Base-by-base conservation (phyloP, 2,329 filamentous ascomycete species). In the Neofusicoccum sp. region DNA sequence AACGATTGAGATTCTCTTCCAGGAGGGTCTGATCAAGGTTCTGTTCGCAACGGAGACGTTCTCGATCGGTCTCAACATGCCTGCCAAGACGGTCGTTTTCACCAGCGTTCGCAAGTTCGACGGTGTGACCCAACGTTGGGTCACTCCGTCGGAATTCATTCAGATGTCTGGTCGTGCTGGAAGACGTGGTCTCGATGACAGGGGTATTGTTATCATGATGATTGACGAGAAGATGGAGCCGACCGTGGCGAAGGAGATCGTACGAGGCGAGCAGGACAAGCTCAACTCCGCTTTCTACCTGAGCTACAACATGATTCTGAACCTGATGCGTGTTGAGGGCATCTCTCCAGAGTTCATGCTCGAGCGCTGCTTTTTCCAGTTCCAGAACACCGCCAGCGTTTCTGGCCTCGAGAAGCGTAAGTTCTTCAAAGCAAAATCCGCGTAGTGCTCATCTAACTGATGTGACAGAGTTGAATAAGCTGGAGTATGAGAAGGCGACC, bases 161-260 rank as follows among this genome's bases (percentile, higher is more conserved):
- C 95, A 99, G 75, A 99, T 99, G 95, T 97, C 95, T 61, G 95
- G 95, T 66, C 91, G 95, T 78, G 95, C 95, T 64, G 95, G 95
- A 74, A 91, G 95, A 84, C 89, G 95, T 87, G 95, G 95, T 79
- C 89, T 99, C 61, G 95, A 99, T 80, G 93, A 97, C 66, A 90
- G 95, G 68, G 95, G 95, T 85, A 96, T 98, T 70, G 95, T 99
- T 69, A 98, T 99, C 76, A 98, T 99, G 92, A 98, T 99, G 94
- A 91, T 99, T 66, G 90, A 96, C 73, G 91, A 96, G 76, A 92
- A 95, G 79, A 94, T 99, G 81, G 95, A 99, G 72, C 95, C 95
- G 1, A 88, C 92, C 2, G 88, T 90, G n/a, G 94, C 95, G 45
- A 96, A 96, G 78, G 89, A 91, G 67, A 97, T 99, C 70, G 95